Base-by-base conservation (phyloP, 345 rosid species). In the Citrus medica region DNA sequence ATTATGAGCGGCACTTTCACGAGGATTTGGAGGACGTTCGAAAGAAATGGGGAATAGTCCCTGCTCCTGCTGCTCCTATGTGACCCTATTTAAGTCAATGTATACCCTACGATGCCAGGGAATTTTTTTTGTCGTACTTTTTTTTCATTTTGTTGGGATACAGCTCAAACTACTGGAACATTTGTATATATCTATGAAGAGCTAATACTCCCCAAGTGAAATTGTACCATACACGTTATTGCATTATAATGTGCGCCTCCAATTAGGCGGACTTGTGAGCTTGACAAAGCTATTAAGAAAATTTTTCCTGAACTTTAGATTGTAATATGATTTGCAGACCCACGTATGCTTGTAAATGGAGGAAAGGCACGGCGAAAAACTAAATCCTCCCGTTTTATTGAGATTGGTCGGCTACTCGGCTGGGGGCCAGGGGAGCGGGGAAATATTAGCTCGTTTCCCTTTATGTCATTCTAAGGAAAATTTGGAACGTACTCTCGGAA, bases 1-100 rank as follows among this genome's bases (percentile, higher is more conserved):
- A 91, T 82, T 89, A 93, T 59, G 92, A 91, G 74, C 83, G 79
- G 83, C 92, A 93, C 83, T 91, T 91, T 76, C 71, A 77, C 25
- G 93, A 91, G 81, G 97, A 91, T 83, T 82, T 93, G n/a, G 92
- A 89, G 42, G 92, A 88, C n/a, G 88, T 90, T 33, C 78, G 92
- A 3, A 83, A 86, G 81, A 83, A 84, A 76, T 93, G 86, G 94
- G 92, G 94, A 8, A 87, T 93, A 21, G 69, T 81, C 33, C 82
- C 90, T 61, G 88, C 92, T 67, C 90, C 97, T n/a, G 76, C 83
- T 69, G 73, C 73, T 73, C 83, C 85, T 4, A 77, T 76, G 17
- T 69, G 25, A 9, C 24, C 19, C 46, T 48, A 28, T 21, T 30
- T 30, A n/a, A 28, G 59, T 37, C 9, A 60, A 60, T 19, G 28